phyloP scores from a whole-genome alignment of 1,284 basidiomycete genomes.

The Ceratobasidium theobromae region DNA sequence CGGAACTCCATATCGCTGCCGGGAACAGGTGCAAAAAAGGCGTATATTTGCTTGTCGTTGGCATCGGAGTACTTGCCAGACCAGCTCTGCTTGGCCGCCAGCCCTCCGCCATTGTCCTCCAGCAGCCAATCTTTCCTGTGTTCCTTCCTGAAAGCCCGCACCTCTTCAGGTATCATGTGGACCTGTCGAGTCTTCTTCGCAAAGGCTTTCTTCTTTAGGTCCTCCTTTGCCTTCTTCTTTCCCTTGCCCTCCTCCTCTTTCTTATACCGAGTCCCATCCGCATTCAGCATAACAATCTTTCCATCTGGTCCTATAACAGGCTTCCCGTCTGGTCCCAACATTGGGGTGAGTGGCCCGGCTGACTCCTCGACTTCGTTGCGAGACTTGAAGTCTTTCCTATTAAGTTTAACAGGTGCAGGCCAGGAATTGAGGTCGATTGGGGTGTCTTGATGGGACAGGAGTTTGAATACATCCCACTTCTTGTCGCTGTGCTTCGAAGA shows the following conservation, averaged over 20 bases:
- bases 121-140: conserved; percentile 89
- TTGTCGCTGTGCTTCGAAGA: conserved; percentile 75
- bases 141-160: conserved; percentile 70
- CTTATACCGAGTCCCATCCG: conserved; percentile 67
- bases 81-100: conserved; percentile 61
- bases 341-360: conserved; percentile 46
- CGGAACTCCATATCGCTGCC: conserved; percentile 57
- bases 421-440: conserved; percentile 50
- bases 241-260: conserved; percentile 45
- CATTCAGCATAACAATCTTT: conserved; percentile 75
- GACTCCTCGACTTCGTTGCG: conserved; percentile 38
- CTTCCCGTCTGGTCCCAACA: conserved; percentile 75
- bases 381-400: conserved; percentile 70
- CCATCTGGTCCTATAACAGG: conserved; percentile 74
- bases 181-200: conserved; percentile 86
- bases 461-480: conserved; percentile 55
- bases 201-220: conserved; percentile 63
- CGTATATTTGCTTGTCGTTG: conserved; percentile 48
- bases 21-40: conserved; percentile 39
- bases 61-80: conserved; percentile 77
- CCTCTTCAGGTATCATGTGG: conserved; percentile 67
- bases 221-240: conserved; percentile 48
- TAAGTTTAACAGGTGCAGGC: conserved; percentile 69
- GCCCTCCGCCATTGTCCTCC: conserved; percentile 62
- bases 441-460: conserved; percentile 69